A percentile compares a stretch with the other conserved stretches of the same genome.
These are phyloP conservation scores for Fraxinus dipetala DNA, from an alignment of 305 asterid species.

Conservation along the genomic window DNA sequence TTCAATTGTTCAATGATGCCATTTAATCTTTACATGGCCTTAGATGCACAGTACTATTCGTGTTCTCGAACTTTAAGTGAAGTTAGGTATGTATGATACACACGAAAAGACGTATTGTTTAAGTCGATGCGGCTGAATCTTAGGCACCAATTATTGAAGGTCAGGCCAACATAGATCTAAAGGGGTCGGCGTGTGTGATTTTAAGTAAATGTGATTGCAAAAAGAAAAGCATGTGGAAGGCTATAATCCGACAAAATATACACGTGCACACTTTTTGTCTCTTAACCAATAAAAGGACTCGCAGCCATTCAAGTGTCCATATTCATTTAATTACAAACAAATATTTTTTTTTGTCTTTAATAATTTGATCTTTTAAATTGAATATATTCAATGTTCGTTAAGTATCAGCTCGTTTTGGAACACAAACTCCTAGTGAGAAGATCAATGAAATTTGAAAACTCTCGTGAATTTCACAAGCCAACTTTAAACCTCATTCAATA, in stretches of 20 bases:
- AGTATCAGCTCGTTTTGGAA: not conserved
- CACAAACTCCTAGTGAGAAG: not conserved
- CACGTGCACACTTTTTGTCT: slow-evolving; percentile 11
- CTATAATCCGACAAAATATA: not conserved
- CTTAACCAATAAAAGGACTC: not conserved
- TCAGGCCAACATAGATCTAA: not conserved
- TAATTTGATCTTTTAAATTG: not conserved
- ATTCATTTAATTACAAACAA: not conserved
- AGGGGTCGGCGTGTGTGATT: not conserved
- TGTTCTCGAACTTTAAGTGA: not conserved
- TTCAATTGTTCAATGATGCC: not conserved
- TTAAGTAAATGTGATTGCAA: not conserved
- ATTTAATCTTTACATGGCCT: not conserved
- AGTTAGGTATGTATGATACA: not conserved
- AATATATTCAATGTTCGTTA: too few species aligned
- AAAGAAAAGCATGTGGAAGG: not conserved
- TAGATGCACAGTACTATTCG: not conserved
- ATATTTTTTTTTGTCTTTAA: not conserved
- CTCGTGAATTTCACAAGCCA: not conserved
- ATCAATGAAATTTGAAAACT: not conserved
- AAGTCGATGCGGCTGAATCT: not conserved
- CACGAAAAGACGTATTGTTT: not conserved
- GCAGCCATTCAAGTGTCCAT: not conserved
- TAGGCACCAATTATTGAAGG: not conserved
- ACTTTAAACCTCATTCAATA: not conserved